Evolutionary conservation across 2,329 filamentous ascomycete genomes (phyloP), one percentile per base, ranked within the genome.

Genomic region (Tympanopsis confertula): DNA sequence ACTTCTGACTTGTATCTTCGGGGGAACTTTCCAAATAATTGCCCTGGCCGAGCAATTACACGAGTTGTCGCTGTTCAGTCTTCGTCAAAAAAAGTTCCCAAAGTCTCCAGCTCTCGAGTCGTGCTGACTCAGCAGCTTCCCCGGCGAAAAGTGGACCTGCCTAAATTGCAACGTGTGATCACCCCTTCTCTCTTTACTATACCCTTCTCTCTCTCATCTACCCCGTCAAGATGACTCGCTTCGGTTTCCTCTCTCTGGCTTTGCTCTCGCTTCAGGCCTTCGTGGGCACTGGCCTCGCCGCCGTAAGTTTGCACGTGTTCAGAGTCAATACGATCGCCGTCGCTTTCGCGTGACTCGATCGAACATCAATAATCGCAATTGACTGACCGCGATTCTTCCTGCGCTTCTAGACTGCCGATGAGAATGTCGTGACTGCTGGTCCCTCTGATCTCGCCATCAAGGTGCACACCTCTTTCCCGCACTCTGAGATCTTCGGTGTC

Each of bases 401-500:
- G 7, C 30, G 7, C 30, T 7, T 10, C 7, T 33, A 33, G 30
- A 15, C 10, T 7, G 30, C 30, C 17, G 15, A 10, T 18, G 30
- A 33, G 10, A 33, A 33, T 33, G 30, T 20, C n/a, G 19, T 35
- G n/a, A 54, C 58, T 42, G 41, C 58, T 39, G 53, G 58, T 35
- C 65, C 62, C 15, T 63, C 68, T 37, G 64, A 64, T 39, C 55
- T 33, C 10, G 30, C 30, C 17, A 15, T 33, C 12, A 12, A 10
- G 30, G 30, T 15, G 30, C 12, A 33, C 10, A 15, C 30, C 7
- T 33, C 30, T 15, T 33, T 33, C 30, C 30, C 30, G 10, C 62
- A 72, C 43, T 68, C 72, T 35, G 76, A 81, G 59, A 69, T 80
- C 54, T 81, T 81, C 50, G 76, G 76, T 45, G 68, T 81, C 48